phyloP scores from a whole-genome alignment of 139 green algal species.

The Tetradesmus lagerheimii region DNA sequence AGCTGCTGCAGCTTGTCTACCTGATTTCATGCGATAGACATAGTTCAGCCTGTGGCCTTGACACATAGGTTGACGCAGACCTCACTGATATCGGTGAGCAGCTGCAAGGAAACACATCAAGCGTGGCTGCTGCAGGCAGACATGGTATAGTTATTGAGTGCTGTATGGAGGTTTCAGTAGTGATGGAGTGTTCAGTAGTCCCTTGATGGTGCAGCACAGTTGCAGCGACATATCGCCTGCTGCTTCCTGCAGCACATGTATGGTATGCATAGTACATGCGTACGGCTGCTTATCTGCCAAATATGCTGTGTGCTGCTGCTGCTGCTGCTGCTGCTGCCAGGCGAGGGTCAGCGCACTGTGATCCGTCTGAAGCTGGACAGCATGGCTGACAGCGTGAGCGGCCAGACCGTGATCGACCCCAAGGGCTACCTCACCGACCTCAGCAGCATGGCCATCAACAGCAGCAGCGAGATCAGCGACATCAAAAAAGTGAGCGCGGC shows the following conservation, averaged over 20 bases:
- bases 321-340: conserved; percentile 48
- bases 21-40: background rate
- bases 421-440: conserved; percentile 99
- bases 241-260: background rate
- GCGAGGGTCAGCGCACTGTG: conserved; percentile 87
- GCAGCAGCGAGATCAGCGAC: conserved; percentile 90
- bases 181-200: too few relatives aligned
- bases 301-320: background rate
- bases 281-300: background rate
- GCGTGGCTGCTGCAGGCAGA: too few relatives aligned
- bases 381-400: conserved; percentile 91
- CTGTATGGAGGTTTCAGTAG: too few relatives aligned
- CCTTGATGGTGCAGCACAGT: too few relatives aligned
- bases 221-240: too few relatives aligned
- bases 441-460: conserved; percentile 56
- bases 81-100: conserved; percentile 91
- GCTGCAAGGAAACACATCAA: too few relatives aligned
- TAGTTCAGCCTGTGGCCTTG: too few relatives aligned
- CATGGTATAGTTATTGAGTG: too few relatives aligned
- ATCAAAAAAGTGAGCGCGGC: conserved; percentile 94
- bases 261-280: background rate
- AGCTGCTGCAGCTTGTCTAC: background rate
- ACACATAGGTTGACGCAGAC: too few relatives aligned
- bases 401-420: conserved; percentile 98
- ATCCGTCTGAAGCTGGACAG: conserved; percentile 96